Evolutionary conservation across 179 eudicot species (phyloP), one percentile per base, ranked within the genome.

Genomic region (Patellifolia procumbens): DNA sequence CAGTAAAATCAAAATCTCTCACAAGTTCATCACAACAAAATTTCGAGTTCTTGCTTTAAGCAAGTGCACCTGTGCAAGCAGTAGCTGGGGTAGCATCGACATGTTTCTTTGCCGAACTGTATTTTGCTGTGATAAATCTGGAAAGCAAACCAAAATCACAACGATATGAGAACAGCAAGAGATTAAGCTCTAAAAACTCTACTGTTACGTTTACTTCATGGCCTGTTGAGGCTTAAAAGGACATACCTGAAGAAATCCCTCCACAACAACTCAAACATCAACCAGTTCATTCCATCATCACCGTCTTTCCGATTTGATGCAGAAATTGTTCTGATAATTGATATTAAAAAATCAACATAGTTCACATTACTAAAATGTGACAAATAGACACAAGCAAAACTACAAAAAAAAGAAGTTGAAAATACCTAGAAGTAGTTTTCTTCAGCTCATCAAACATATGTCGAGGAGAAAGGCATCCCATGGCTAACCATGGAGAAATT

Each of bases 401-500:
- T 56, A 60, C 46, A 69, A 16, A 13, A 58, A 1, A 35, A 51
- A 32, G 31, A 56, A 43, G 64, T 19, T 56, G 63, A 49, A 67
- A 70, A 60, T 83, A 91, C 98, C 97, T 80, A 55, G 97, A 89
- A 72, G 90, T 76, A 22, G 91, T 86, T 74, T 91, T 94, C 88
- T 91, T 92, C 64, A 94, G 84, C 76, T 92, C 98, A 74, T 91
- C 98, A 82, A 94, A 94, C 97, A 94, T 89, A 78, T 83, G 81
- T 28, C 97, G 91, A 24, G 98, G 98, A 73, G 98, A 94, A 68
- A 94, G 91, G 79, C 98, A 91, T 75, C 98, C 98, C 90, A 86
- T 89, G 31, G 97, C 86, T 66, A 94, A 90, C 98, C 98, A 94
- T 24, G 98, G 98, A 31, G 98, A 92, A 71, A 94, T 89, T 88